Percentiles rank a stretch among this genome's conserved stretches.
phyloP scores from a whole-genome alignment of 805 yeast species.

The Metschnikowia matae region DNA sequence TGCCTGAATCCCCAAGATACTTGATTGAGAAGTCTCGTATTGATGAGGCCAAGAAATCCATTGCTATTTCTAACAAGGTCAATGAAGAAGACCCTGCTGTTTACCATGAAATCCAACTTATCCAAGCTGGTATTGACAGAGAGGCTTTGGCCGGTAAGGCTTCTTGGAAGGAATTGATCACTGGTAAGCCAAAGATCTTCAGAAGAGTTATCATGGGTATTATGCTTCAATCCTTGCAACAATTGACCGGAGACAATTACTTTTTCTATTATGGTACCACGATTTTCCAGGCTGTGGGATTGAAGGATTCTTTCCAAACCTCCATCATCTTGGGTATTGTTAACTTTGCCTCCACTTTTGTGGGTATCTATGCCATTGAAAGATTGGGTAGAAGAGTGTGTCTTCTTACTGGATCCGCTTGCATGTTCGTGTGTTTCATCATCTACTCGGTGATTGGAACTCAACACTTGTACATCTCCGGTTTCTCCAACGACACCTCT shows the following conservation, averaged over 20 bases:
- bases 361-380: constrained; percentile 48
- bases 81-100: constrained; percentile 51
- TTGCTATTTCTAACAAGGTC: constrained; percentile 57
- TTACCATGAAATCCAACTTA: constrained; percentile 47
- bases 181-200: constrained; percentile 60
- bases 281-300: constrained; percentile 49
- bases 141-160: constrained; percentile 63
- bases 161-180: constrained; percentile 58
- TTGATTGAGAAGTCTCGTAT: constrained; percentile 47
- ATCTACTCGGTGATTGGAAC: constrained; percentile 59
- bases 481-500: constrained; percentile 32
- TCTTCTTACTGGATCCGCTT: constrained; percentile 46
- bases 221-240: constrained; percentile 46
- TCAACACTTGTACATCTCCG: constrained; percentile 38
- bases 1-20: constrained; percentile 70
- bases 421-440: constrained; percentile 53
- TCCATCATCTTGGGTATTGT: constrained; percentile 51
- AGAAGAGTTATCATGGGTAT: constrained; percentile 55
- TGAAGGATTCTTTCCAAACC: constrained; percentile 48
- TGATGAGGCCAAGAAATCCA: constrained; percentile 50
- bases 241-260: constrained; percentile 55
- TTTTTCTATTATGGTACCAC: constrained; percentile 60
- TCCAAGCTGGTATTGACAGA: constrained; percentile 57
- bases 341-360: constrained; percentile 51
- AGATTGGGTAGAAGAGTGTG: constrained; percentile 49